Percentiles rank a stretch among this genome's conserved stretches.
Evolutionary conservation across 2,329 filamentous ascomycete genomes (phyloP).

Genomic region (Lecanicillium sp.): DNA sequence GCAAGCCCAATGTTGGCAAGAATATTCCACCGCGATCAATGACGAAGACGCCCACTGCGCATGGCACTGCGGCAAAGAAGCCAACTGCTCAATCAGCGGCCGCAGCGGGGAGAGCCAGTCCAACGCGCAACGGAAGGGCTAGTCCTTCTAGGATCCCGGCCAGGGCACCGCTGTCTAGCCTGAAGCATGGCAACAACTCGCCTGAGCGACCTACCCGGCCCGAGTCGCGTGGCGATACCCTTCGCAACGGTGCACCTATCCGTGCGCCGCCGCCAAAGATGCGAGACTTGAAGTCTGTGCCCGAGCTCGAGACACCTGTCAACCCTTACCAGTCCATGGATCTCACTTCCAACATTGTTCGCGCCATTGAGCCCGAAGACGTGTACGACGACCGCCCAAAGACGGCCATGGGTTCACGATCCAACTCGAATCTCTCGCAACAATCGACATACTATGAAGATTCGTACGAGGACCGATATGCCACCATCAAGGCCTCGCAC

Average conservation of each 20-base stretch:
- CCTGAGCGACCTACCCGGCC: conserved; percentile 57
- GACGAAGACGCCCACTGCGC: conserved; percentile 50
- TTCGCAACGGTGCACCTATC: conserved; percentile 48
- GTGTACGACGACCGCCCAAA: conserved; percentile 64
- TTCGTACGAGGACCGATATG: conserved; percentile 25
- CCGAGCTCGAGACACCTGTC: conserved; percentile 42
- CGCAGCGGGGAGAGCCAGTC: conserved; percentile 8
- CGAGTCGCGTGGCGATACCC: conserved; percentile 34
- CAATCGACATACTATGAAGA: conserved; percentile 27
- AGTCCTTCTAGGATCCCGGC: conserved; percentile 53
- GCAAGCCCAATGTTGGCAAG: conserved; percentile 20
- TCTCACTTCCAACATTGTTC: conserved; percentile 47
- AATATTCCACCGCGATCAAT: conserved; percentile 29
- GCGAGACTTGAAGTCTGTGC: conserved; percentile 61
- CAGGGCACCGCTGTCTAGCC: conserved; percentile 59
- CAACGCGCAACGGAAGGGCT: conserved; percentile 20
- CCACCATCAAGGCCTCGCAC: conserved; percentile 30
- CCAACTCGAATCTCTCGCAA: conserved; percentile 32
- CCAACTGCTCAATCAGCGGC: conserved; percentile 14
- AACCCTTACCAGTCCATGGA: conserved; percentile 42
- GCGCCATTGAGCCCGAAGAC: conserved; percentile 67
- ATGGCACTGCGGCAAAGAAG: conserved; percentile 20
- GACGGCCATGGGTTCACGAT: conserved; percentile 24
- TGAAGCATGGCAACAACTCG: conserved; percentile 69
- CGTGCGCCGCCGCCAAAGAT: conserved; percentile 82